Conservation (phyloP, 352 stramenopile species). For the Globisporangium splendens region DNA sequence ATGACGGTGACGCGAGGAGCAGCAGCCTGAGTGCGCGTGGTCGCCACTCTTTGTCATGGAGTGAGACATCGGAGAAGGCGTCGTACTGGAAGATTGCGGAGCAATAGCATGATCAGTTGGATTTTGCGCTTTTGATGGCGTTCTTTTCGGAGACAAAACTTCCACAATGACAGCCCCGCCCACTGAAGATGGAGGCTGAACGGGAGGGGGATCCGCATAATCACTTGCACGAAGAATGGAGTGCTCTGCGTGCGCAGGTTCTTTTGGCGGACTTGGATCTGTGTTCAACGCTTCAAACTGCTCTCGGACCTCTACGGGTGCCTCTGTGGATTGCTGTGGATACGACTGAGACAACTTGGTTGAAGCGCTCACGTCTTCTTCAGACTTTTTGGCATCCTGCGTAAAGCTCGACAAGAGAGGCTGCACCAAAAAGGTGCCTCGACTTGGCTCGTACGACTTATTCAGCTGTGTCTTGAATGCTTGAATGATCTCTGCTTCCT, state of each 20-base stretch:
- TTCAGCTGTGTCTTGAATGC: constrained; percentile 53
- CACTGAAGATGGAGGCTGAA: background rate
- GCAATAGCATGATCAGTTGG: background rate
- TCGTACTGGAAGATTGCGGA: background rate
- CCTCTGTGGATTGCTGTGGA: background rate
- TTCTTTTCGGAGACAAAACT: background rate
- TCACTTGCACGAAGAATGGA: background rate
- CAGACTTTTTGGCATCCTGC: constrained; percentile 6
- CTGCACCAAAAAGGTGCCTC: constrained; percentile 61
- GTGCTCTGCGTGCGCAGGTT: background rate
- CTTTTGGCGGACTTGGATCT: no score
- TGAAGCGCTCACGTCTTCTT: background rate
- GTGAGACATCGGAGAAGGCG: background rate
- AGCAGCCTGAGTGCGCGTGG: background rate
- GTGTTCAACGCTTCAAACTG: background rate
- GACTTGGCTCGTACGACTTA: constrained; percentile 59
- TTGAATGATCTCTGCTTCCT: constrained; percentile 57
- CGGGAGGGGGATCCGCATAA: background rate
- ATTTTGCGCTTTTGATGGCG: background rate
- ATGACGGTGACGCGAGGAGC: background rate
- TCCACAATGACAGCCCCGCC: background rate
- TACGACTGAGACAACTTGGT: background rate
- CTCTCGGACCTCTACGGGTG: background rate
- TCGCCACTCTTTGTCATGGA: background rate
- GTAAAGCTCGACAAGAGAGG: constrained; percentile 45